Evolutionary conservation across 2,329 filamentous ascomycete genomes (phyloP).

Genomic region (Paecilomyces niveus): DNA sequence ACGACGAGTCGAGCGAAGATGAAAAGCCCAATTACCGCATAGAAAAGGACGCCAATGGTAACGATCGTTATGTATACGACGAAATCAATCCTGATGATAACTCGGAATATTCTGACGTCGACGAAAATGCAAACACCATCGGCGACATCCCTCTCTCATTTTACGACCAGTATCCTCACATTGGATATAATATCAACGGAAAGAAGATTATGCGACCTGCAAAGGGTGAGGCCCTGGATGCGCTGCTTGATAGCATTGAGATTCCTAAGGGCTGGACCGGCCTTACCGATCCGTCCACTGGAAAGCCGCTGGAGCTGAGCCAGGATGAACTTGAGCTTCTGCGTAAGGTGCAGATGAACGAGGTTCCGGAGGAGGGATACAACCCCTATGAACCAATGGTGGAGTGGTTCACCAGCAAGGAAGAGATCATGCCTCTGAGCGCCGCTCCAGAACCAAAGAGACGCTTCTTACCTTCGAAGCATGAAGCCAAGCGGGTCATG

Average conservation of each 20-base stretch:
- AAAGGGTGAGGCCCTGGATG: slow-evolving; percentile 86
- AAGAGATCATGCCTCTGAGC: slow-evolving; percentile 91
- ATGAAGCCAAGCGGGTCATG: slow-evolving; percentile 93
- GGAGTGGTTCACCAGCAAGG: slow-evolving; percentile 85
- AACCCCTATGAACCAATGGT: slow-evolving; percentile 91
- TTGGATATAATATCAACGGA: slow-evolving; percentile 97
- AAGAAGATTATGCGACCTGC: slow-evolving; percentile 96
- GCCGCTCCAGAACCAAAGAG: slow-evolving; percentile 93
- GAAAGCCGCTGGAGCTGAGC: slow-evolving; percentile 81
- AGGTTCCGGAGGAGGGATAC: slow-evolving; percentile 79
- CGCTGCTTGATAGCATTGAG: slow-evolving; percentile 91
- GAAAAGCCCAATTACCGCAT: slow-evolving; percentile 50
- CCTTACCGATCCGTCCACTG: slow-evolving; percentile 85
- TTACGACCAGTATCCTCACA: slow-evolving; percentile 96
- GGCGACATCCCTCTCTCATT: slow-evolving; percentile 90
- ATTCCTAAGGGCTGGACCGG: slow-evolving; percentile 96
- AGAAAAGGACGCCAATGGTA: slow-evolving; percentile 80
- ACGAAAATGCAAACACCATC: slow-evolving; percentile 78
- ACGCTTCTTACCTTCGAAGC: slow-evolving; percentile 90
- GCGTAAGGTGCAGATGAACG: slow-evolving; percentile 80
- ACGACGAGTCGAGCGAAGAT: slow-evolving; percentile 23
- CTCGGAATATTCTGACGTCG: slow-evolving; percentile 84
- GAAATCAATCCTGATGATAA: slow-evolving; percentile 95
- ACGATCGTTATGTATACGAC: slow-evolving; percentile 81
- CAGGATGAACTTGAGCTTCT: slow-evolving; percentile 84